Evolutionary conservation across 257 asterid genomes (phyloP).

Genomic region (Misopates orontium): DNA sequence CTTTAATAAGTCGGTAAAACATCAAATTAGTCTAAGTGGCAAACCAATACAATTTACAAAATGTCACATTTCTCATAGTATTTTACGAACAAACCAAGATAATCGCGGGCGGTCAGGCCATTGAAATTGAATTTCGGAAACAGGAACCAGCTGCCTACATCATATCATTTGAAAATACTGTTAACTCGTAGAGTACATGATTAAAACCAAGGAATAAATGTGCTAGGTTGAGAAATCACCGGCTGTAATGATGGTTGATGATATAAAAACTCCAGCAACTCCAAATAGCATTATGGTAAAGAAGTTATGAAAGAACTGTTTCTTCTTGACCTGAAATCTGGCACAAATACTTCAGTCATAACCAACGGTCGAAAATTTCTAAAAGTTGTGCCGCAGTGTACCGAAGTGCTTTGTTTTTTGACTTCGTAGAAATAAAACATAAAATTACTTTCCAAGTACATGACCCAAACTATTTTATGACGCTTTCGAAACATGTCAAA

Average conservation of each 20-base stretch:
- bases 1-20: constrained; percentile 35
- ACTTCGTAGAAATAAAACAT: too few species aligned
- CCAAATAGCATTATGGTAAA: constrained; percentile 92
- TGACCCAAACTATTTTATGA: too few species aligned
- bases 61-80: constrained; percentile 8
- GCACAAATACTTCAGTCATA: neutral
- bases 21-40: constrained; percentile 18
- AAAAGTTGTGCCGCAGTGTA: too few species aligned
- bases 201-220: neutral
- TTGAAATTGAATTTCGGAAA: constrained; percentile 56
- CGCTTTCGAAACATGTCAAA: too few species aligned
- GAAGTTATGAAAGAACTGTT: constrained; percentile 93
- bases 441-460: too few species aligned
- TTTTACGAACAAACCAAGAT: constrained; percentile 61
- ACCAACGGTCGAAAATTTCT: too few species aligned
- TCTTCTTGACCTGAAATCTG: constrained; percentile 98
- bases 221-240: constrained; percentile 42
- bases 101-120: constrained; percentile 67
- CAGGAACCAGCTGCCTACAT: constrained; percentile 69
- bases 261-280: constrained; percentile 81
- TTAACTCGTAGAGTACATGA: neutral
- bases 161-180: neutral
- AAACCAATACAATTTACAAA: constrained; percentile 2
- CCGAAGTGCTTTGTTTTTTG: too few species aligned
- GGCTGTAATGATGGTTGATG: constrained; percentile 62